A percentile compares a stretch with the other conserved stretches of the same genome.
Conservation (phyloP, 139 green algal genomes). For the Desmodesmus armatus region DNA sequence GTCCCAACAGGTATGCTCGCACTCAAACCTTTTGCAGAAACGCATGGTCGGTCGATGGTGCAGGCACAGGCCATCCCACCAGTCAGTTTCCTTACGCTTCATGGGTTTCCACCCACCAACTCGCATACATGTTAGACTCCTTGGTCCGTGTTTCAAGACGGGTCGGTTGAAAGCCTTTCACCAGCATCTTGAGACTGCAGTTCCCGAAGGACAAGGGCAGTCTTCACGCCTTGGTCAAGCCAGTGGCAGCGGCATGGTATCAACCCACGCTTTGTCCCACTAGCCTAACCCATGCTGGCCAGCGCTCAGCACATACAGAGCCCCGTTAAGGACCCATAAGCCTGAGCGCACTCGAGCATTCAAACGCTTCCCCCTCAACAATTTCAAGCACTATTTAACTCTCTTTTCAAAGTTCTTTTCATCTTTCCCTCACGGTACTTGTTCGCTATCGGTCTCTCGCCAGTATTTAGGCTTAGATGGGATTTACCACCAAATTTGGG, state of each 20-base stretch:
- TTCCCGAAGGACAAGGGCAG: constrained; percentile 74
- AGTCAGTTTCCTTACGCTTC: constrained; percentile 93
- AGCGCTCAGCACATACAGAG: constrained; percentile 77
- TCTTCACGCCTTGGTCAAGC: constrained; percentile 77
- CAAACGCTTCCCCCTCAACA: constrained; percentile 93
- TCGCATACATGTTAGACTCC: constrained; percentile 96
- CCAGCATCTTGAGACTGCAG: constrained; percentile 86
- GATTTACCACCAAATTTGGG: constrained; percentile 93
- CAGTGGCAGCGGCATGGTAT: constrained; percentile 67
- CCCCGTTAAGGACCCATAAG: constrained; percentile 74
- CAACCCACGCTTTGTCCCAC: constrained; percentile 77
- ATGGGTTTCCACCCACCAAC: constrained; percentile 91
- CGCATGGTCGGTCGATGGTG: constrained; percentile 92
- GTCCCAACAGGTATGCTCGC: constrained; percentile 90
- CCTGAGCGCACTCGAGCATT: constrained; percentile 78
- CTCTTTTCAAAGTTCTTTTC: constrained; percentile 98
- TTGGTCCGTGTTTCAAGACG: constrained; percentile 98
- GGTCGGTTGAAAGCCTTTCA: constrained; percentile 82
- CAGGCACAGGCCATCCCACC: constrained; percentile 79
- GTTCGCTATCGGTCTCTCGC: constrained; percentile 88
- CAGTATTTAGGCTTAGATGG: too few species aligned
- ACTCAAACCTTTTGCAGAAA: constrained; percentile 93
- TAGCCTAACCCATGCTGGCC: constrained; percentile 85
- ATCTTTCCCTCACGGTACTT: constrained; percentile 98
- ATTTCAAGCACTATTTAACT: constrained; percentile 97